These are phyloP conservation scores for Paecilomyces fulvus DNA, from an alignment of 2,329 filamentous ascomycete species.

Conservation along the genomic window DNA sequence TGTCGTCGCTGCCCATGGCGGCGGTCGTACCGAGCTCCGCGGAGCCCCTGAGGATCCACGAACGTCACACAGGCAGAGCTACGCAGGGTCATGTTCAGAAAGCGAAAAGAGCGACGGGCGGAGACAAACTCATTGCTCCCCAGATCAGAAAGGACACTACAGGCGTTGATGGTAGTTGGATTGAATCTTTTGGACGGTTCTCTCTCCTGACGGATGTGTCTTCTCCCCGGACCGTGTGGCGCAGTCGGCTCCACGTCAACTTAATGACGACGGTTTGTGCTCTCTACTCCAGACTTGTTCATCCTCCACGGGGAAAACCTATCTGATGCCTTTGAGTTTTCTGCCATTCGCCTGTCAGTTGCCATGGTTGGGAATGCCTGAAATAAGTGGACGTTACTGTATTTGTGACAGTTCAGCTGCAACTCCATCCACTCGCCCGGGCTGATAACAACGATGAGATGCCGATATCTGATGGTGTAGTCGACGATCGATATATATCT, in stretches of 20 bases:
- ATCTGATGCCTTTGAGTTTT: neutral
- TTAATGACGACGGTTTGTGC: neutral
- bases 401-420: no score
- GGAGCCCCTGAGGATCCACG: conserved; percentile 23
- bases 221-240: neutral
- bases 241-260: neutral
- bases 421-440: no score
- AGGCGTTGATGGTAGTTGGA: neutral
- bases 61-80: conserved; percentile 17
- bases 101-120: conserved; percentile 21
- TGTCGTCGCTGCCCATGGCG: conserved; percentile 46
- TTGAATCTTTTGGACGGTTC: neutral
- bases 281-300: neutral
- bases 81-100: conserved; percentile 32
- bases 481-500: no score
- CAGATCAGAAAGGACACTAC: neutral
- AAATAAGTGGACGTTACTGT: no score
- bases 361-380: no score
- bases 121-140: conserved; percentile 19
- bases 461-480: no score
- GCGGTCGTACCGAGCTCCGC: conserved; percentile 19
- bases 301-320: neutral
- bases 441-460: no score
- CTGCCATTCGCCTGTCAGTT: no score
- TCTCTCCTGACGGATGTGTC: neutral